phyloP scores from a whole-genome alignment of 345 rosid genomes.

The Arabidopsis suecica region DNA sequence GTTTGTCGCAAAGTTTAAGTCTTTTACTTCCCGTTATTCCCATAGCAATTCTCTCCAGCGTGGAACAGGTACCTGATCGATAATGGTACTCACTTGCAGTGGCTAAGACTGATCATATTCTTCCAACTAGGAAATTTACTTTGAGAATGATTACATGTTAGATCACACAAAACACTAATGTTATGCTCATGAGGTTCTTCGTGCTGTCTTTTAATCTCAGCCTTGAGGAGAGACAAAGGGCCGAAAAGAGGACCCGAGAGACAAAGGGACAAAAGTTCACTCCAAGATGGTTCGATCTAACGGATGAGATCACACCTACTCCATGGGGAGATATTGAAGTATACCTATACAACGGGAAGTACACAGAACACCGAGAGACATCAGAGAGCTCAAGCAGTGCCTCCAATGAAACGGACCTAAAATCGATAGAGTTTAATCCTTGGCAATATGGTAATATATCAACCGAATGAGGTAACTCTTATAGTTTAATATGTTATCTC shows the following conservation, averaged over 20 bases:
- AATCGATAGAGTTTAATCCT: constrained; percentile 66
- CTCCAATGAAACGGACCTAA: constrained; percentile 44
- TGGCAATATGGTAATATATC: constrained; percentile 72
- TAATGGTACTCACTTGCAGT: not conserved
- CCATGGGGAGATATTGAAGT: constrained; percentile 81
- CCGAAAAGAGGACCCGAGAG: constrained; percentile 71
- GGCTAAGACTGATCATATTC: not conserved
- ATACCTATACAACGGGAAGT: constrained; percentile 71
- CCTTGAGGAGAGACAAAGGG: constrained; percentile 82
- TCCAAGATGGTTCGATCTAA: constrained; percentile 76
- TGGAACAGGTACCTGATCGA: constrained; percentile 4
- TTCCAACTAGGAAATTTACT: not conserved
- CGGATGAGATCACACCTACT: constrained; percentile 62
- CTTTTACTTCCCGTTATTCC: not conserved
- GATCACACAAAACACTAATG: not conserved
- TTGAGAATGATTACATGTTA: constrained; percentile 5
- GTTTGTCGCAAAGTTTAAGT: not conserved
- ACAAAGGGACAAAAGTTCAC: constrained; percentile 59
- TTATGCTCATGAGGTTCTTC: constrained; percentile 29
- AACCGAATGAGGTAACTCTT: constrained; percentile 55
- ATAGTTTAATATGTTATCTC: not conserved
- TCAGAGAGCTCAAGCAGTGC: constrained; percentile 52
- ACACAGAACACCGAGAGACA: constrained; percentile 56
- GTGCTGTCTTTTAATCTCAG: constrained; percentile 43
- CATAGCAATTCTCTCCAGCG: not conserved